Base-by-base conservation (phyloP, 306 rosid species). In the Erythrophleum fordii region DNA sequence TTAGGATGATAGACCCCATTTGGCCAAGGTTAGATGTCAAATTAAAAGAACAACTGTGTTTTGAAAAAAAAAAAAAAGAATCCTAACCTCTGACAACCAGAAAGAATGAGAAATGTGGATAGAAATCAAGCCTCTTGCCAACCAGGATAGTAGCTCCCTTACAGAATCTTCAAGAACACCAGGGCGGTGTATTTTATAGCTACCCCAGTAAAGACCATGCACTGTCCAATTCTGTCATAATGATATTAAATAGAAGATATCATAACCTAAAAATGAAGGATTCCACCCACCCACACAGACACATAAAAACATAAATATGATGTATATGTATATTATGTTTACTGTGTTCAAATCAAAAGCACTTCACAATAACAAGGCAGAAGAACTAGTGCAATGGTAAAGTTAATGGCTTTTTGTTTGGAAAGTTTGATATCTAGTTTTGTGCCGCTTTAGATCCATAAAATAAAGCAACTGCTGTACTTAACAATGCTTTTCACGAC, bases 141-240 rank as follows among this genome's bases (percentile, higher is more conserved):
- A 62, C 99, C 94, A 95, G 65, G 97, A 90, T 2, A 95, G 73
- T 72, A 95, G 87, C 91, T 93, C 93, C 83, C 73, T 87, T 29
- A 95, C 11, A 65, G 99, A 93, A 73, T 90, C 97, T 83, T 91
- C 94, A 25, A 93, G 94, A 85, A 93, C 92, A 86, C 13, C 68
- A 0, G 97, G 98, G 55, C 85, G 86, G 79, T 93, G 91, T 69
- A 89, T 87, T 67, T 68, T 90, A 78, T 95, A 89, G 94, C 99
- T 95, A 79, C 99, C 98, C 97, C 97, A 95, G 74, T 90, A 93
- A 74, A 95, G 98, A 62, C 99, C 99, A 83, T 93, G 99, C 69
- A 95, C 91, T 8, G 99, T 95, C 99, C 99, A 95, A 83, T 95
- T 95, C 99, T 95, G 93, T 35, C 67, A 45, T 20, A 80, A 72